Conservation (phyloP, 768 basidiomycete genomes). For the Amanita pallidorosea region DNA sequence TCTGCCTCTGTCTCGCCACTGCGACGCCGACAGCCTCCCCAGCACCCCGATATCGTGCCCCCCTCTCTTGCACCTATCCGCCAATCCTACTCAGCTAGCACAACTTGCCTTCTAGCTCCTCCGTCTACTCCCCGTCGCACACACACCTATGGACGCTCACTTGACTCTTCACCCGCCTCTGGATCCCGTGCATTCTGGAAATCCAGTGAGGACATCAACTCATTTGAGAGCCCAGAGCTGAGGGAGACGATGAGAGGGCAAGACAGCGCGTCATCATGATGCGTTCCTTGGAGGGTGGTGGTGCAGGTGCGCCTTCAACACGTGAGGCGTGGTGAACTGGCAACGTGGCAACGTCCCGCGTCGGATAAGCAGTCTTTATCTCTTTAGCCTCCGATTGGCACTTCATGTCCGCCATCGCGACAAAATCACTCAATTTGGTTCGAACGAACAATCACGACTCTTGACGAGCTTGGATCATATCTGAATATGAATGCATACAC, state of each 20-base stretch:
- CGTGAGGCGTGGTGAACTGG: not conserved
- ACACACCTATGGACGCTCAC: conserved; percentile 1
- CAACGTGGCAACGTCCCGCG: not conserved
- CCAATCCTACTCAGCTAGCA: not conserved
- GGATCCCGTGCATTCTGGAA: conserved; percentile 10
- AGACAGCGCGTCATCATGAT: conserved; percentile 16
- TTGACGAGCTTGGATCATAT: too few relatives aligned
- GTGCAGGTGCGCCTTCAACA: not conserved
- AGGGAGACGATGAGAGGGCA: conserved; percentile 62
- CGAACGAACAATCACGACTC: too few relatives aligned
- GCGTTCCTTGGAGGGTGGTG: not conserved
- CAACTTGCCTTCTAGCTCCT: conserved; percentile 3
- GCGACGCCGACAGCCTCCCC: not conserved
- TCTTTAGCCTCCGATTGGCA: too few relatives aligned
- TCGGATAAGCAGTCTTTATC: too few relatives aligned
- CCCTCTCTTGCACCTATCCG: not conserved
- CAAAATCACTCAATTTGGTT: too few relatives aligned
- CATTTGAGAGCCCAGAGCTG: conserved; percentile 57
- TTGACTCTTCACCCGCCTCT: conserved; percentile 8
- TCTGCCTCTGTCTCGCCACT: not conserved
- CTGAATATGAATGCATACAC: not conserved
- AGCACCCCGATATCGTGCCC: not conserved
- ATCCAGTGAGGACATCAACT: conserved; percentile 30
- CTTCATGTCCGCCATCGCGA: too few relatives aligned
- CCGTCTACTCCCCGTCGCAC: conserved; percentile 9